Evolutionary conservation across 495 filamentous ascomycete species (phyloP).

Genomic region (Aspergillus sclerotioniger): DNA sequence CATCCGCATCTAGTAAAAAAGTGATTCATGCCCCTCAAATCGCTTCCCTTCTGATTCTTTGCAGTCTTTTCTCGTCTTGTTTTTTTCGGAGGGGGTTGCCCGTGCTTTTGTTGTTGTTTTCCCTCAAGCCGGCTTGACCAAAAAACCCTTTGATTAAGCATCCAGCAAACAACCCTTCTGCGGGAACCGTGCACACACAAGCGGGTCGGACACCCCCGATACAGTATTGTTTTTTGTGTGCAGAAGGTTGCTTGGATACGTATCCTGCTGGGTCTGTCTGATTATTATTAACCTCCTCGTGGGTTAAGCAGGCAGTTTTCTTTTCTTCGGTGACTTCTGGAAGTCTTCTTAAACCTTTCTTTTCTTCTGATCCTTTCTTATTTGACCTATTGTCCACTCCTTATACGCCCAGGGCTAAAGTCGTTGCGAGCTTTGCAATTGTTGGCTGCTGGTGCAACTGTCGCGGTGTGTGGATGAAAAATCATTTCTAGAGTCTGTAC

Average conservation of each 20-base stretch:
- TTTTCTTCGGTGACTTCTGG: slow-evolving; percentile 16
- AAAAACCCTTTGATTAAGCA: slow-evolving; percentile 2
- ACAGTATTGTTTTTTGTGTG: slow-evolving; percentile 10
- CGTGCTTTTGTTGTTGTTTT: slow-evolving; percentile 2
- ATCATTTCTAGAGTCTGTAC: slow-evolving; percentile 21
- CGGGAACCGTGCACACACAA: slow-evolving; percentile 18
- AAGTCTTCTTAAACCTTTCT: slow-evolving; percentile 18
- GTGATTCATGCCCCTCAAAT: slow-evolving; percentile 12
- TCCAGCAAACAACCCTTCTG: slow-evolving; percentile 7
- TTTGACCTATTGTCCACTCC: neutral
- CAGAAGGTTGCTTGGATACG: slow-evolving; percentile 8
- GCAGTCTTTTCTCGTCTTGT: slow-evolving; percentile 5
- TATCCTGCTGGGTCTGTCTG: neutral
- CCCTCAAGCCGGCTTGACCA: slow-evolving; percentile 6
- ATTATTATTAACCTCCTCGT: slow-evolving; percentile 10
- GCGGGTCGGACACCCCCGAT: slow-evolving; percentile 18
- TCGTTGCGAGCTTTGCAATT: slow-evolving; percentile 8
- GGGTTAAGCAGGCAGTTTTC: slow-evolving; percentile 2
- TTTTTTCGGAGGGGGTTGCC: slow-evolving; percentile 1
- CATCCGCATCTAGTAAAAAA: slow-evolving; percentile 23
- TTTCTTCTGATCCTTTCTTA: slow-evolving; percentile 4
- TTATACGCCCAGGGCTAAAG: neutral
- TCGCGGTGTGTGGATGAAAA: slow-evolving; percentile 14
- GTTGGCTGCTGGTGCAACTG: slow-evolving; percentile 2
- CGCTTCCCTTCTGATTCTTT: slow-evolving; percentile 7